phyloP scores from a whole-genome alignment of 805 yeast genomes.

The Cyberlindnera veronae region DNA sequence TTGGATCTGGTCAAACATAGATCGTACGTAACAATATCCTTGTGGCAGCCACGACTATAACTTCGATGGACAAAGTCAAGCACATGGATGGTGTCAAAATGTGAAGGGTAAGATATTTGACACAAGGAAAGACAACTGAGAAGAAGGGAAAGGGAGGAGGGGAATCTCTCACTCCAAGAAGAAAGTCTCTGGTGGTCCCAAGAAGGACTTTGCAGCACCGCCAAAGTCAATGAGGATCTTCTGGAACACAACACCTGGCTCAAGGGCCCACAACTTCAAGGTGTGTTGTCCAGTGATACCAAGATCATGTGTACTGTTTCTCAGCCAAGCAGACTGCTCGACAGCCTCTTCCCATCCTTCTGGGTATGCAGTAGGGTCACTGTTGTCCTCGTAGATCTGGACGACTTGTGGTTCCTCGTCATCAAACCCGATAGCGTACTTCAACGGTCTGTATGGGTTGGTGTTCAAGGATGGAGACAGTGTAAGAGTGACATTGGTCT shows the following conservation, averaged over 20 bases:
- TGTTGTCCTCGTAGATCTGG: constrained; percentile 12
- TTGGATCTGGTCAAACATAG: no score
- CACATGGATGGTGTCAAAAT: no score
- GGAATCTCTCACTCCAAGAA: constrained; percentile 1
- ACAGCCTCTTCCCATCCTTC: constrained; percentile 16
- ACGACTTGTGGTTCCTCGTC: constrained; percentile 13
- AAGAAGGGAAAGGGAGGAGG: not conserved
- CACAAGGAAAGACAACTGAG: not conserved
- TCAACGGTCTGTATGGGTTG: constrained; percentile 13
- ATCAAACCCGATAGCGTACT: constrained; percentile 13
- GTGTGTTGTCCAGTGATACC: constrained; percentile 9
- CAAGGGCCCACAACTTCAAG: constrained; percentile 13
- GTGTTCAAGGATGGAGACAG: constrained; percentile 12
- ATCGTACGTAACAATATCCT: no score
- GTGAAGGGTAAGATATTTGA: no score
- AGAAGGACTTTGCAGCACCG: constrained; percentile 10
- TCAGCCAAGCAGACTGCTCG: constrained; percentile 13
- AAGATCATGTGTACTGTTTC: constrained; percentile 12
- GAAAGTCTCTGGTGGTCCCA: constrained; percentile 15
- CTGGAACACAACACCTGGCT: constrained; percentile 15
- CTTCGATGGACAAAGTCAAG: no score
- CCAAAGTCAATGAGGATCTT: constrained; percentile 15
- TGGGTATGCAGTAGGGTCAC: constrained; percentile 13
- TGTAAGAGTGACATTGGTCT: constrained; percentile 9
- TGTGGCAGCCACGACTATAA: no score